Evolutionary conservation across 441 rosid genomes (phyloP), one percentile per base, ranked within the genome.

Genomic region (Erodium trifolium): DNA sequence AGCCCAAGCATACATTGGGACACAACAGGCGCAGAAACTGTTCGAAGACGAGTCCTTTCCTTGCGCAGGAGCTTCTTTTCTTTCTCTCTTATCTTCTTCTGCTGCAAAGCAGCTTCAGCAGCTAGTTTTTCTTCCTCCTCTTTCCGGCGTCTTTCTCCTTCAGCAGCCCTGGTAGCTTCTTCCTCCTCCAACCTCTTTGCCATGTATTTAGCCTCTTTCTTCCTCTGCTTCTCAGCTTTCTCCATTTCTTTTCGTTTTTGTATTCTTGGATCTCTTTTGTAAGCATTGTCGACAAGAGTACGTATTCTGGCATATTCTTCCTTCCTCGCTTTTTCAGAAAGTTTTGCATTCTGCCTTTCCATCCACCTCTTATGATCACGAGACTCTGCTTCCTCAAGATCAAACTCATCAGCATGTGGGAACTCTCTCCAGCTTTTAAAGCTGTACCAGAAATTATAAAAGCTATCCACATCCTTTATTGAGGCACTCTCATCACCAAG

Each of bases 361-460:
- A 94, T 91, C 97, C 99, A 94, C 82, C 99, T 92, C 80, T 80
- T 88, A 65, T 94, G 97, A 67, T 94, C 98, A 72, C 99, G 98
- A 67, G 96, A 86, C 76, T 94, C 98, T 0, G 97, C 96, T 78
- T 92, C 87, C 74, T 94, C 99, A 62, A 94, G 81, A 80, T 94
- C 98, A 81, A 85, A 93, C 84, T 94, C 99, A 73, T 91, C 98
- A 13, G 87, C 86, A 81, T 92, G 97, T n/a, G 99, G 97, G 78
- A 90, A 94, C 76, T 91, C 99, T 66, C 99, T 88, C 99, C 99
- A 92, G 81, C 97, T 92, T 82, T 79, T 91, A 75, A 88, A 94
- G 80, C 43, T 70, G 72, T 94, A 94, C 99, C 99, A 94, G 71
- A 94, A 94, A 76, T 87, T 71, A 78, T 90, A 94, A 77, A 94